Percentiles rank a stretch among this genome's conserved stretches.
These are phyloP conservation scores for Pyricularia grisea DNA, from an alignment of 2,329 filamentous ascomycete species.

Conservation along the genomic window DNA sequence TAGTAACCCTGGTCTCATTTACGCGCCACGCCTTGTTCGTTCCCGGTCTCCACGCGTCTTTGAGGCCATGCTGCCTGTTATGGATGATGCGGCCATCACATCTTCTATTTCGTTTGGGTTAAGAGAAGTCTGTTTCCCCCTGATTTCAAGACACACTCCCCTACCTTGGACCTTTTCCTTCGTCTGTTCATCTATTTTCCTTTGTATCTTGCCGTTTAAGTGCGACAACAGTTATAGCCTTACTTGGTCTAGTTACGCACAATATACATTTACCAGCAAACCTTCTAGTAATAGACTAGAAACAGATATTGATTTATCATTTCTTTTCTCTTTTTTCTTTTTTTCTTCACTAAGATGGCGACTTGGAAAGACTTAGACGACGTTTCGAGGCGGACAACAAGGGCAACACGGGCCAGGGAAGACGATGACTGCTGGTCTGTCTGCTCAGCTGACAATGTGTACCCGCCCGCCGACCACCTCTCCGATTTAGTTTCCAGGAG, in stretches of 20 bases:
- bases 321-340: neutral
- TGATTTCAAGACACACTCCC: neutral
- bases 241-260: neutral
- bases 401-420: neutral
- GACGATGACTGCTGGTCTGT: neutral
- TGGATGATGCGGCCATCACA: neutral
- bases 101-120: neutral
- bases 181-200: neutral
- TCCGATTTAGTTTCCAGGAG: neutral
- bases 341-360: neutral
- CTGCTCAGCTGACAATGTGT: neutral
- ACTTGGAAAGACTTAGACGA: neutral
- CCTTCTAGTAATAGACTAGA: neutral
- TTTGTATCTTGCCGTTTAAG: neutral
- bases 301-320: neutral
- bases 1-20: neutral
- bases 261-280: neutral
- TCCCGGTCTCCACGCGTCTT: neutral
- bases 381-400: neutral
- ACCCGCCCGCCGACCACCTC: neutral
- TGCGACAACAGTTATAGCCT: neutral
- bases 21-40: neutral
- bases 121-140: neutral
- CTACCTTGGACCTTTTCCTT: neutral
- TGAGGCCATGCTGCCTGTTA: neutral